These are phyloP conservation scores for Ajuga reptans DNA, from an alignment of 305 asterid species.

Conservation along the genomic window DNA sequence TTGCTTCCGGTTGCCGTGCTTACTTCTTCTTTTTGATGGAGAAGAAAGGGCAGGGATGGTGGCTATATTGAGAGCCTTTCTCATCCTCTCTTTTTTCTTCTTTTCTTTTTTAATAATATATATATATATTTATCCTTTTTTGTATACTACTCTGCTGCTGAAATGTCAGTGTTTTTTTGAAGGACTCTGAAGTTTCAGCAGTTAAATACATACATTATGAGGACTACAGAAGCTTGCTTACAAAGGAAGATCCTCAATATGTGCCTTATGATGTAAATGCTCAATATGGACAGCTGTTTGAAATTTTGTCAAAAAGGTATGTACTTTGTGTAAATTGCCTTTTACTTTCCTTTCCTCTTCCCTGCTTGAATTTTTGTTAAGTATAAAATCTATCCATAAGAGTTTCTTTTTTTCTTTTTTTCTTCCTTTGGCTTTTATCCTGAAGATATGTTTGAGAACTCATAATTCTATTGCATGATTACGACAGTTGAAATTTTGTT, in stretches of 20 bases:
- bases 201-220: slow-evolving; percentile 71
- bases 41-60: no score
- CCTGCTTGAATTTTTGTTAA: not conserved
- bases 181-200: slow-evolving; percentile 98
- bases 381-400: not conserved
- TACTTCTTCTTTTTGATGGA: no score
- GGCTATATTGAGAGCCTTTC: no score
- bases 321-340: slow-evolving; percentile 8
- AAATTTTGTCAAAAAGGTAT: slow-evolving; percentile 69
- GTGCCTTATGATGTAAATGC: slow-evolving; percentile 75
- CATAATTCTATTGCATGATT: not conserved
- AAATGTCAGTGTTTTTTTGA: slow-evolving; percentile 26
- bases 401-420: not conserved
- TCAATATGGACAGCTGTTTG: slow-evolving; percentile 68
- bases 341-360: slow-evolving; percentile 3
- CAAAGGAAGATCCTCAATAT: slow-evolving; percentile 60
- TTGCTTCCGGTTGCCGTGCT: no score
- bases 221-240: slow-evolving; percentile 67
- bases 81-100: no score
- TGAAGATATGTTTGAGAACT: slow-evolving; percentile 9
- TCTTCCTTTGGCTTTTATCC: not conserved
- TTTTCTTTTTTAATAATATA: no score
- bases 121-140: not conserved
- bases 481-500: not conserved
- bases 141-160: slow-evolving; percentile 16